These are phyloP conservation scores for Quercus lobata DNA, from an alignment of 331 rosid species.

Conservation along the genomic window DNA sequence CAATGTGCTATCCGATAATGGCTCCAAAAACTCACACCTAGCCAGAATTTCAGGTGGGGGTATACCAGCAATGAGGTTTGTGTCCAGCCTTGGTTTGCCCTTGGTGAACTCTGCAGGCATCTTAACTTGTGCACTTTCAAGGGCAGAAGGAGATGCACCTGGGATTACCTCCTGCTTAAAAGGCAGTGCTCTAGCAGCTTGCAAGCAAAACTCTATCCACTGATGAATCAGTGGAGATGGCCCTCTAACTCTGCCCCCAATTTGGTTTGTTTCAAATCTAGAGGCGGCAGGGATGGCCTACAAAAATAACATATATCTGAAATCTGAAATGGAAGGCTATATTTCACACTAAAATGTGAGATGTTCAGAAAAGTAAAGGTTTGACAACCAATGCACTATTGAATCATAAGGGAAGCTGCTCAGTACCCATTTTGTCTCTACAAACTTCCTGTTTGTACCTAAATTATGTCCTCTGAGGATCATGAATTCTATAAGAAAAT, in stretches of 20 bases:
- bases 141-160: conserved; percentile 66
- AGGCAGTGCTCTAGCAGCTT: conserved; percentile 75
- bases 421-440: not conserved
- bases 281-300: conserved; percentile 85
- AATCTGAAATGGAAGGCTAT: not conserved
- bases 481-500: not conserved
- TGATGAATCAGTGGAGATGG: conserved; percentile 86
- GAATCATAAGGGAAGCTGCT: conserved; percentile 1
- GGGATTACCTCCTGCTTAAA: conserved; percentile 90
- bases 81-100: conserved; percentile 69
- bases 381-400: not conserved
- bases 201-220: conserved; percentile 96
- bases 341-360: not conserved
- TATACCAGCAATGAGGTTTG: conserved; percentile 77
- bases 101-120: conserved; percentile 45
- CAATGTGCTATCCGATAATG: conserved; percentile 45
- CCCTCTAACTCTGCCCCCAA: conserved; percentile 82
- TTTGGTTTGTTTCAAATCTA: conserved; percentile 42
- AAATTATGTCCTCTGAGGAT: not conserved
- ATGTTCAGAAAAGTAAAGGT: not conserved
- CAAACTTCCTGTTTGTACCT: not conserved
- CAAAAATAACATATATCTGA: not conserved
- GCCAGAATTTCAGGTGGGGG: conserved; percentile 65
- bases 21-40: conserved; percentile 84
- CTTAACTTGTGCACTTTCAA: conserved; percentile 40